These are phyloP conservation scores for Aurantiochytrium sp. DNA, from an alignment of 108 stramenopile genomes.

Conservation along the genomic window DNA sequence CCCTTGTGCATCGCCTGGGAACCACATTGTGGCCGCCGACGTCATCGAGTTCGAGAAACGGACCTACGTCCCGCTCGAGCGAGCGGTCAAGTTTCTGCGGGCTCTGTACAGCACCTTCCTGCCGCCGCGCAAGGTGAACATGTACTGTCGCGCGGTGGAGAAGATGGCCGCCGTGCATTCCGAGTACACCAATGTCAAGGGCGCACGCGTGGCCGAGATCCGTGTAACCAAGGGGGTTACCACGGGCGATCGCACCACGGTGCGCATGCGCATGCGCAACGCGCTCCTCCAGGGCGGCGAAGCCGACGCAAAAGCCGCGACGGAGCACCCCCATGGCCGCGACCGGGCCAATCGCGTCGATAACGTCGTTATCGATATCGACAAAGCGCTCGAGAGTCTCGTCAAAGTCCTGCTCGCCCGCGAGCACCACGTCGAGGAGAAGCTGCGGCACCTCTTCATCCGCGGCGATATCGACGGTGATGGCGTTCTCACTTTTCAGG, in stretches of 20 bases:
- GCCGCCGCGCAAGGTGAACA: neutral
- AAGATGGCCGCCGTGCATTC: neutral
- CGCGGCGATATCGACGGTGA: neutral
- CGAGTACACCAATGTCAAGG: neutral
- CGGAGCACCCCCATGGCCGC: too few species aligned
- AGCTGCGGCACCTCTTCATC: neutral
- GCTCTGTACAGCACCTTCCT: neutral
- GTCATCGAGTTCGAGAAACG: neutral
- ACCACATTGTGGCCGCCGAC: neutral
- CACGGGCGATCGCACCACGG: conserved; percentile 21
- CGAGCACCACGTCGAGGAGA: neutral
- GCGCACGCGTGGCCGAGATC: neutral
- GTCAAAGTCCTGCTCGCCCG: neutral
- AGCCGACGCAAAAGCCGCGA: too few species aligned
- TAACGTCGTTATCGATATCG: neutral
- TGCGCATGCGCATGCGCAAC: conserved; percentile 1
- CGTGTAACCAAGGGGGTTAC: neutral
- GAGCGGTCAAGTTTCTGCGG: neutral
- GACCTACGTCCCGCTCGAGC: neutral
- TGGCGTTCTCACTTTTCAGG: neutral
- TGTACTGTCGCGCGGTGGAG: neutral
- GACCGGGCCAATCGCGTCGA: neutral
- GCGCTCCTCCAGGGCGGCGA: too few species aligned
- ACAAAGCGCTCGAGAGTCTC: neutral
- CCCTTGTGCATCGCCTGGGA: neutral